Evolutionary conservation across 768 basidiomycete species (phyloP).

Genomic region (Sistotremastrum suecicum): DNA sequence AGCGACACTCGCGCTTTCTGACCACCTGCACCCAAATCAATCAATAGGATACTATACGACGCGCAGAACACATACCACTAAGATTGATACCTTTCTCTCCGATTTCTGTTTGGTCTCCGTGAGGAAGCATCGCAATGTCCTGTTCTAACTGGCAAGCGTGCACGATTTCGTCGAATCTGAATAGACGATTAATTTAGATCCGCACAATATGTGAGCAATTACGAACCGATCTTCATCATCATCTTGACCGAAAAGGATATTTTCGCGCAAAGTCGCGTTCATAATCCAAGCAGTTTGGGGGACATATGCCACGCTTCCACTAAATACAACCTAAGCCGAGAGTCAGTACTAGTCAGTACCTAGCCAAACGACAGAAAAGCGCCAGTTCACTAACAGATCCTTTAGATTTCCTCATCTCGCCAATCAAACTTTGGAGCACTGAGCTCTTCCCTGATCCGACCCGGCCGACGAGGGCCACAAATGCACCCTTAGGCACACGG

Average conservation of each 20-base stretch:
- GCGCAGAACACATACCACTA: conserved; percentile 27
- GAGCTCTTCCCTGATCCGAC: conserved; percentile 68
- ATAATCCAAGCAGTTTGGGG: conserved; percentile 52
- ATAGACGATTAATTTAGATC: not conserved
- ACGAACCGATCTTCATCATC: conserved; percentile 42
- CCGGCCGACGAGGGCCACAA: conserved; percentile 60
- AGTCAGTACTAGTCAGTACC: not conserved
- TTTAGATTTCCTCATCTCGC: conserved; percentile 49
- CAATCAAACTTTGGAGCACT: conserved; percentile 40
- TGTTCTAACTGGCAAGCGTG: conserved; percentile 53
- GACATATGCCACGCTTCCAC: conserved; percentile 42
- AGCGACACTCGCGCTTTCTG: conserved; percentile 54
- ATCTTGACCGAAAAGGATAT: conserved; percentile 58
- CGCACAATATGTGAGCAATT: not conserved
- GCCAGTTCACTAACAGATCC: conserved; percentile 32
- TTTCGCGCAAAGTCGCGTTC: conserved; percentile 57
- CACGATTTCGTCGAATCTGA: conserved; percentile 42
- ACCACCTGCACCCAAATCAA: conserved; percentile 12
- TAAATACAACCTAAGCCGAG: conserved; percentile 29
- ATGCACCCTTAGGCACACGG: conserved; percentile 36
- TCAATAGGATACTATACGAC: not conserved
- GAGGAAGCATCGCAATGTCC: conserved; percentile 57
- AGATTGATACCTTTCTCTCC: conserved; percentile 68
- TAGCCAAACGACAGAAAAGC: not conserved
- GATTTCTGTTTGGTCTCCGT: conserved; percentile 57